Percentiles rank a stretch among this genome's conserved stretches.
Conservation (phyloP, 116 monocot genomes). For the Trichopus zeylanicus region DNA sequence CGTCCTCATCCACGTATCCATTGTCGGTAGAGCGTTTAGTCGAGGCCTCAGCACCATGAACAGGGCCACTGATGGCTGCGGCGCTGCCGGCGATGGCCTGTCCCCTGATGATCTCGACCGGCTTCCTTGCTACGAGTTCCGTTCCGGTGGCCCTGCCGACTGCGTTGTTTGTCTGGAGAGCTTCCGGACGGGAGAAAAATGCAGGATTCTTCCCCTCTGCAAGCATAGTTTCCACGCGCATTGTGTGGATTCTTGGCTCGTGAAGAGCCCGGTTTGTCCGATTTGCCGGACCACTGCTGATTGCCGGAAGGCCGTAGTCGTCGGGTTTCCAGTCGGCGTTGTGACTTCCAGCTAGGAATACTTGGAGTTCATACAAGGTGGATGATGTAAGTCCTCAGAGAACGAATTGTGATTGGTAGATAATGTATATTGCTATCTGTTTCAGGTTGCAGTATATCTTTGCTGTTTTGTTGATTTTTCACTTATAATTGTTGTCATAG, state of each 20-base stretch:
- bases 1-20: conserved; percentile 30
- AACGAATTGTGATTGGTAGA: too few species aligned
- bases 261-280: conserved; percentile 36
- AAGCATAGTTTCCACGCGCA: conserved; percentile 41
- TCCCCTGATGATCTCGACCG: conserved; percentile 34
- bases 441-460: too few species aligned
- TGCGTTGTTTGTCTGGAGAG: conserved; percentile 58
- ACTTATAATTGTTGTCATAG: too few species aligned
- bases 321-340: too few species aligned
- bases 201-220: conserved; percentile 32
- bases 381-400: too few species aligned
- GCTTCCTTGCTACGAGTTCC: conserved; percentile 39
- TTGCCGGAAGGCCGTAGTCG: background rate
- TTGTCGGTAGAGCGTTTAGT: conserved; percentile 20
- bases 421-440: too few species aligned
- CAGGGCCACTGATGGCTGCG: background rate
- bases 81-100: conserved; percentile 11
- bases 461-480: too few species aligned
- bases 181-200: conserved; percentile 29
- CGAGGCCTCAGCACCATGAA: conserved; percentile 1
- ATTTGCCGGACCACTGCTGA: conserved; percentile 24
- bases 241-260: conserved; percentile 55
- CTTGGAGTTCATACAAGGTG: too few species aligned
- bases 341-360: too few species aligned
- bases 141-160: conserved; percentile 3